Evolutionary conservation across 2,329 filamentous ascomycete genomes (phyloP), one percentile per base, ranked within the genome.

Genomic region (Paecilomyces dactylethromorphus): DNA sequence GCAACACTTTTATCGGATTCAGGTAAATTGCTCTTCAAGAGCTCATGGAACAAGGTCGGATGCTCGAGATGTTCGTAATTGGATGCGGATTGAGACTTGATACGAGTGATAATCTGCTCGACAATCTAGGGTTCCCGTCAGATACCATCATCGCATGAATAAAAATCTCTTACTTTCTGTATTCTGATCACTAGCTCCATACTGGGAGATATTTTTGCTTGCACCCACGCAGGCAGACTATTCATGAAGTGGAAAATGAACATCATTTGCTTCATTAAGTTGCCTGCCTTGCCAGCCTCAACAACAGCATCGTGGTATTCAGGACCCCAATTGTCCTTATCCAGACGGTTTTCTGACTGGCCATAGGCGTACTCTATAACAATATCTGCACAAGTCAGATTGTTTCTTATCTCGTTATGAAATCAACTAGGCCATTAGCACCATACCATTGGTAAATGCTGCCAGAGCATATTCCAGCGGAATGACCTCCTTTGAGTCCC

Each of bases 301-400:
- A 59, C 58, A 8, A 60, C 56, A 21, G 61, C 39, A 1, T 54
- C 56, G 24, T 65, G 56, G 35, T 62, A 58, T 18, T 65, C 24
- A 13, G 55, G 60, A 3, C 60, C 57, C 31, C 56, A 65, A 22
- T 62, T 52, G 3, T 63, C 60, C 12, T 56, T 59, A 24, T 63
- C 62, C 8, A 71, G 55, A 18, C 62, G 59, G 24, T 65, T 59
- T 45, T 67, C 69, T 26, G 51, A 50, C 21, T 57, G 54, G 15
- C 39, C 64, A 55, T 68, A 71, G 35, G 62, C 61, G 52, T 72
- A 72, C 54, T 71, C 66, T 53, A 65, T 67, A 11, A 72, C 66
- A 21, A 70, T 66, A 57, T 71, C 69, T 6, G 68, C 71, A 21
- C 67, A 58, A 54, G 63, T 67, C 53, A 63, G 58, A 35, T 13